Base-by-base conservation (phyloP, 129 eudicot genomes). In the Centrapalus pauciflorus region DNA sequence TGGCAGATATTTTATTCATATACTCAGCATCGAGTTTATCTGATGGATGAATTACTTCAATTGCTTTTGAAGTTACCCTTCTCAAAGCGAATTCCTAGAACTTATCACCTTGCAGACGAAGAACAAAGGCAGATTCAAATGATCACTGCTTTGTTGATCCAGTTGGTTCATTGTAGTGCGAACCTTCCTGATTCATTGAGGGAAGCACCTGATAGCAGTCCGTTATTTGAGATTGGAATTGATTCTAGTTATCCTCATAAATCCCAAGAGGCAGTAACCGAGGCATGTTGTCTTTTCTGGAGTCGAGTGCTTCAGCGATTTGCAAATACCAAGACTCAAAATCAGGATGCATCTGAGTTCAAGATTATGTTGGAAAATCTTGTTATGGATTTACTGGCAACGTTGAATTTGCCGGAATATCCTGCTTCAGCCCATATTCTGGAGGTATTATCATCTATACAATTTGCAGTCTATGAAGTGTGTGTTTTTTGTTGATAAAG, bases 121-220 rank as follows among this genome's bases (percentile, higher is more conserved):
- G 99, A 93, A 59, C 98, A 93, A 77, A 89, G 76, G 79, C 96
- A 93, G 80, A 93, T 93, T 54, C 99, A 93, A 78, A 83, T 93
- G 85, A 71, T 82, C 50, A 72, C 90, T 43, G 96, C 96, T 25
- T 83, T 93, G 48, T 69, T 93, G 74, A 85, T 93, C 74, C 96
- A 89, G 77, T 58, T 93, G 80, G 81, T 93, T 71, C 96, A 84
- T 55, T 83, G 85, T 67, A 89, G 99, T 82, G 95, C 95, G 66
- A 89, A 89, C 77, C 96, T 89, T 73, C 99, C 99, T 49, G 90
- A 87, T 29, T 76, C 85, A 64, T 63, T 89, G 41, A 89, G 93
- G 83, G 84, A 82, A 72, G 64, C 82, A 41, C 60, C 72, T 70
- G 80, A 59, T 38, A 59, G 41, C 64, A 76, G 52, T 71, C 76